Evolutionary conservation across 148 eudicot genomes (phyloP).

Genomic region (Rhododendron henanense): DNA sequence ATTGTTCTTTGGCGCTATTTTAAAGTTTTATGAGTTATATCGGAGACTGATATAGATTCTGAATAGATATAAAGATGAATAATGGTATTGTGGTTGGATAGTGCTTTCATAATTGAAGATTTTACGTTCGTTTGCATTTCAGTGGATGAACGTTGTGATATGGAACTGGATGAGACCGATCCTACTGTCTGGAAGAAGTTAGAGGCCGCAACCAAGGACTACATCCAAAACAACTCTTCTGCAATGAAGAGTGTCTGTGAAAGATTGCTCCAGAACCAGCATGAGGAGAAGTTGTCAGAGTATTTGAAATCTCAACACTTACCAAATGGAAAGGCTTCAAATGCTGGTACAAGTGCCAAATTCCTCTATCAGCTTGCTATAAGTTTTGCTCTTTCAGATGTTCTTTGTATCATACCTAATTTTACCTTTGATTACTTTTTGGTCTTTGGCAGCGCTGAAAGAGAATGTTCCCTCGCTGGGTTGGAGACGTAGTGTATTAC

Average conservation of each 20-base stretch:
- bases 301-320: conserved; percentile 41
- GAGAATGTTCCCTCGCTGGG: conserved; percentile 71
- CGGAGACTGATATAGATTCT: background rate
- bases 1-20: background rate
- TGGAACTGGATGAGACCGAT: conserved; percentile 98
- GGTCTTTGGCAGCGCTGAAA: conserved; percentile 29
- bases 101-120: background rate
- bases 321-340: conserved; percentile 38
- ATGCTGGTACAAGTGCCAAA: conserved; percentile 33
- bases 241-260: conserved; percentile 73
- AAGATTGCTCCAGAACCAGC: conserved; percentile 64
- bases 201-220: conserved; percentile 86
- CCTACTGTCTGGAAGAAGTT: conserved; percentile 83
- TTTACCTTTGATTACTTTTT: conserved; percentile 6
- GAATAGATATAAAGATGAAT: background rate
- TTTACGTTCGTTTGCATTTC: conserved; percentile 15
- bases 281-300: conserved; percentile 58
- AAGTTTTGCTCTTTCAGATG: background rate
- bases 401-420: background rate
- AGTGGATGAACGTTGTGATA: conserved; percentile 99
- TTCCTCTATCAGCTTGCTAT: conserved; percentile 7
- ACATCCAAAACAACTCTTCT: conserved; percentile 55
- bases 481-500: conserved; percentile 90
- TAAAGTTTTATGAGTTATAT: background rate
- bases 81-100: background rate